Percentiles rank a stretch among this genome's conserved stretches.
Evolutionary conservation across 1,284 basidiomycete genomes (phyloP).

Genomic region (Xanthoconium separans): DNA sequence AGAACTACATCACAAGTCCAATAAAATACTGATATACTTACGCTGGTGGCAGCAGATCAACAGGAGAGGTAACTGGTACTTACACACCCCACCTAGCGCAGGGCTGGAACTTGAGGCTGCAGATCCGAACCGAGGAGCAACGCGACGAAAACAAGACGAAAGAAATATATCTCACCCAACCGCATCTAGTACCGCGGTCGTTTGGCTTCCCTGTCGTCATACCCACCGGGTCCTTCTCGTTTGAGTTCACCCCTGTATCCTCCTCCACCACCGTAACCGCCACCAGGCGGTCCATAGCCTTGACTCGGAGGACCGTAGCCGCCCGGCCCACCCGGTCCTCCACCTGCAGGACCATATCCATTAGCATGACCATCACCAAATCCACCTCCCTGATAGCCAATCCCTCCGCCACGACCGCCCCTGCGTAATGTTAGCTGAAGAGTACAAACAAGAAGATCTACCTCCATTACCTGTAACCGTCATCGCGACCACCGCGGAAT

Average conservation of each 20-base stretch:
- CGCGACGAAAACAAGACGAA: slow-evolving; percentile 19
- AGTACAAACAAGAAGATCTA: slow-evolving; percentile 18
- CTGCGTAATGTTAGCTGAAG: slow-evolving; percentile 34
- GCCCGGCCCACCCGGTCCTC: slow-evolving; percentile 45
- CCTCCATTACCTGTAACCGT: slow-evolving; percentile 52
- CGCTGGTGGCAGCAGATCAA: slow-evolving; percentile 29
- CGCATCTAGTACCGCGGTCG: slow-evolving; percentile 72
- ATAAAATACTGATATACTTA: slow-evolving; percentile 40
- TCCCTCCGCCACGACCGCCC: slow-evolving; percentile 69
- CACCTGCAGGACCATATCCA: slow-evolving; percentile 51
- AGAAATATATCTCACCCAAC: slow-evolving; percentile 35
- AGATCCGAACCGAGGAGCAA: slow-evolving; percentile 22
- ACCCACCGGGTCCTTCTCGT: slow-evolving; percentile 66
- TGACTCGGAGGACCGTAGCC: slow-evolving; percentile 46
- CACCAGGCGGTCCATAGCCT: slow-evolving; percentile 34
- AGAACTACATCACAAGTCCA: slow-evolving; percentile 2
- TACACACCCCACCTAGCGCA: slow-evolving; percentile 37
- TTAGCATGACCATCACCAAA: slow-evolving; percentile 56
- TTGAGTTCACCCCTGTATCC: slow-evolving; percentile 66
- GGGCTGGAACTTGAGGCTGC: slow-evolving; percentile 29
- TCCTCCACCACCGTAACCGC: slow-evolving; percentile 39
- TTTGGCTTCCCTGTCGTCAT: slow-evolving; percentile 78
- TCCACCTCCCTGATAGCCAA: slow-evolving; percentile 66
- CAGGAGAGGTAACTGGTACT: slow-evolving; percentile 30
- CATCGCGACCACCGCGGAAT: slow-evolving; percentile 42